These are phyloP conservation scores for Leccinellum albellum DNA, from an alignment of 768 basidiomycete species.

Conservation along the genomic window DNA sequence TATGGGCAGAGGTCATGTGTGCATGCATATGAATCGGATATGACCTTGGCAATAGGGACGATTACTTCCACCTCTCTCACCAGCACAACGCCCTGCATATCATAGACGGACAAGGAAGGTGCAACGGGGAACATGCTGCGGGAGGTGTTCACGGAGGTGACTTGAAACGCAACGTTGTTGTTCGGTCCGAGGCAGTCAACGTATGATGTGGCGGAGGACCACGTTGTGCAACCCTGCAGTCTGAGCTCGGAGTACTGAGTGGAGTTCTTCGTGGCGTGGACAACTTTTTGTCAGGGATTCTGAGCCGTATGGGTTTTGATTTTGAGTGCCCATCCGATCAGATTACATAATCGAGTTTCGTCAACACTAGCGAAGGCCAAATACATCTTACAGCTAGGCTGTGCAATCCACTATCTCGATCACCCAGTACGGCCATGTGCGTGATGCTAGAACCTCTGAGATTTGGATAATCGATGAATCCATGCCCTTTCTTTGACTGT, in stretches of 20 bases:
- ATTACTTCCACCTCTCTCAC: neutral
- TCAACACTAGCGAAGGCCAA: no score
- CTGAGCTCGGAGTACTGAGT: neutral
- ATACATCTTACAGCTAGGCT: no score
- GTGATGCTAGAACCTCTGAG: no score
- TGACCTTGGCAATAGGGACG: neutral
- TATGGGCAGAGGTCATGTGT: neutral
- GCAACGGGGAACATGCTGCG: neutral
- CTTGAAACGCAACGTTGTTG: neutral
- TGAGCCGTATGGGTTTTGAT: neutral
- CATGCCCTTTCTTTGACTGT: no score
- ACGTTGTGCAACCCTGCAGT: neutral
- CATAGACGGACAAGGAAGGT: neutral
- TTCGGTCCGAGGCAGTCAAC: neutral
- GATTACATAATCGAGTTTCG: no score
- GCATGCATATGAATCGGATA: no score
- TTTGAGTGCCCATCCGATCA: neutral
- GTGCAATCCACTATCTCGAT: no score
- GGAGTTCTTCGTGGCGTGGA: neutral
- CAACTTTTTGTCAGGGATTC: neutral
- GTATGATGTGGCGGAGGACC: neutral
- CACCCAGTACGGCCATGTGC: no score
- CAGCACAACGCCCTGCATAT: neutral
- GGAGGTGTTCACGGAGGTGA: neutral
- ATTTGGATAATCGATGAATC: no score